A percentile compares a stretch with the other conserved stretches of the same genome.
Evolutionary conservation across 164 flowering plant genomes (phyloP).

Genomic region (Magnolia sinica): DNA sequence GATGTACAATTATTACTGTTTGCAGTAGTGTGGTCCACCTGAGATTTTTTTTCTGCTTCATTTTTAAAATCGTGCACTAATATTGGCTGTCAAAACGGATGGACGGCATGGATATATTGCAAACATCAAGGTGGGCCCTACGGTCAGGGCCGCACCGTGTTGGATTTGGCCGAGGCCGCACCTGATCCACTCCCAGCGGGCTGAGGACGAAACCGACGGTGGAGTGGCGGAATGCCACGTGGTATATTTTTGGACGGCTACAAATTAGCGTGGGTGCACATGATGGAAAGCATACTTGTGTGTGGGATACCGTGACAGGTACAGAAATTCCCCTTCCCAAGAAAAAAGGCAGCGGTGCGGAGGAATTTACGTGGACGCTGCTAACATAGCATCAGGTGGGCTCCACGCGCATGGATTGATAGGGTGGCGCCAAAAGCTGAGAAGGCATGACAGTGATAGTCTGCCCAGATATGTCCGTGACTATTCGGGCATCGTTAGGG

Average conservation of each 20-base stretch:
- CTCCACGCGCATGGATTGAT: neutral
- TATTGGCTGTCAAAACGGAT: neutral
- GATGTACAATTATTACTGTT: neutral
- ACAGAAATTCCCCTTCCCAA: conserved; percentile 2
- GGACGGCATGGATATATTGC: neutral
- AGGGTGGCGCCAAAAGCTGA: neutral
- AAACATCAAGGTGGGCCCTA: neutral
- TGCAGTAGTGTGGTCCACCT: neutral
- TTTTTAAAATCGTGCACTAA: neutral
- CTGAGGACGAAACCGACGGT: neutral
- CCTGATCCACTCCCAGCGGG: neutral
- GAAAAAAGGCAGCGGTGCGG: neutral
- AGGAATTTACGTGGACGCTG: conserved; percentile 6
- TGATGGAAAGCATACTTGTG: neutral
- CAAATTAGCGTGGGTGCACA: neutral
- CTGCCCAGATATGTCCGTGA: no score
- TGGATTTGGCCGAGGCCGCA: no score
- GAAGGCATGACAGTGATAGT: neutral
- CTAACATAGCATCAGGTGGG: neutral
- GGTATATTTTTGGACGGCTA: neutral
- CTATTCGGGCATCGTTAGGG: no score
- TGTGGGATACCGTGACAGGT: neutral
- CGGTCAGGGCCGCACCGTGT: no score
- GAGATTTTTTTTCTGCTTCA: no score
- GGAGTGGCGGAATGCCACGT: neutral